Evolutionary conservation across 306 rosid species (phyloP).

Genomic region (Cicer pinnatifidum): DNA sequence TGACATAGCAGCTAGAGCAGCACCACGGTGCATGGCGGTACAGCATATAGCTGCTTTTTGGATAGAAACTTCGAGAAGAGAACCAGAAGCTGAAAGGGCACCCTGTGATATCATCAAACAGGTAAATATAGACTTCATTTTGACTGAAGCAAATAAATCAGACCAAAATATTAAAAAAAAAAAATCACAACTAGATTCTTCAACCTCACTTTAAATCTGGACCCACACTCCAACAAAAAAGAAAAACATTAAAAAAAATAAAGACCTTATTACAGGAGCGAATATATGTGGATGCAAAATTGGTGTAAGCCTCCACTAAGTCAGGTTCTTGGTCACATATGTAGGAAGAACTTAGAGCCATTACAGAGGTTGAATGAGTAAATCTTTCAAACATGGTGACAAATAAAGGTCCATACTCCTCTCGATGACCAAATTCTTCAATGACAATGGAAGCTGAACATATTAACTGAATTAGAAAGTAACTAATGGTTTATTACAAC

Average conservation of each 20-base stretch:
- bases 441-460: conserved; percentile 88
- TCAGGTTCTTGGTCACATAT: conserved; percentile 99
- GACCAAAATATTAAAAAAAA: conserved; percentile 34
- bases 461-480: conserved; percentile 38
- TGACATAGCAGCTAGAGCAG: conserved; percentile 97
- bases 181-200: conserved; percentile 14
- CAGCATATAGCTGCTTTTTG: conserved; percentile 95
- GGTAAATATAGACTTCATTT: conserved; percentile 38
- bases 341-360: conserved; percentile 92
- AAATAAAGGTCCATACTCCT: conserved; percentile 80
- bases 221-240: background rate
- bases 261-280: conserved; percentile 80
- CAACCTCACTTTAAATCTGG: conserved; percentile 30
- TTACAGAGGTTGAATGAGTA: conserved; percentile 80
- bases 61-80: conserved; percentile 85
- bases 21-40: conserved; percentile 99
- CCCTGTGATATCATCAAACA: conserved; percentile 64
- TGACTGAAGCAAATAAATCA: conserved; percentile 29
- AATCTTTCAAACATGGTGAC: conserved; percentile 86
- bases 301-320: conserved; percentile 94
- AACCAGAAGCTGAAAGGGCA: conserved; percentile 70
- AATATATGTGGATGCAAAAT: conserved; percentile 81
- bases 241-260: conserved; percentile 20
- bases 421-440: conserved; percentile 89
- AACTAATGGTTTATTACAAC: conserved; percentile 26